Evolutionary conservation across 371 early-diverging fungal species (phyloP), one percentile per base, ranked within the genome.

Genomic region (Haplosporangium sp.): DNA sequence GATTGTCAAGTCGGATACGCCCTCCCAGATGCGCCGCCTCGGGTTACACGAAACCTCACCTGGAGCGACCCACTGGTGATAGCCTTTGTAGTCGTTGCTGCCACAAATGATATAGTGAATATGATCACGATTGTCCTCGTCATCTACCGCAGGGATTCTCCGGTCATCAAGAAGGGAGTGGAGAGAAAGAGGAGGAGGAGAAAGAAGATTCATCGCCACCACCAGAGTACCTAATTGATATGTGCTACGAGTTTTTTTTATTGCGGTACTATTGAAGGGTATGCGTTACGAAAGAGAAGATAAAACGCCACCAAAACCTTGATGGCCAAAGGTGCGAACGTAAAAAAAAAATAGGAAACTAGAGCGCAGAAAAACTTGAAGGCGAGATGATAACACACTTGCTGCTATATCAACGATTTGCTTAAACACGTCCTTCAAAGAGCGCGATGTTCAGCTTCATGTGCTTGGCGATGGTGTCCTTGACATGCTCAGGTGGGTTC

Each of bases 401-500:
- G n/a, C n/a, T n/a, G n/a, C n/a, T n/a, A n/a, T n/a, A n/a, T n/a
- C n/a, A n/a, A n/a, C n/a, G n/a, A n/a, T 0, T 9, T 8, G 29
- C n/a, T 67, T 45, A 81, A 59, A 81, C 81, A 18, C 65, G 65
- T 20, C 76, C 76, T 64, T 73, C 62, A 67, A 70, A 81, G 9
- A 81, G 46, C 18, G 70, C 73, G 7, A 56, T 65, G 20, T 75
- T 67, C 45, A 67, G 56, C 6, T 41, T 41, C 42, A 58, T 55
- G 11, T 69, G 48, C 40, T 63, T 59, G 1, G 43, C 45, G 18
- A 76, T 45, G 40, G 62, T 58, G 16, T 72, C 69, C 65, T 82
- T 84, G 58, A 84, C 59, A 55, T 68, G 56, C 56, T 72, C 64
- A 14, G 84, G 84, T 36, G 84, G 84, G 18, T 82, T 58, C 62